A percentile compares a stretch with the other conserved stretches of the same genome.
Evolutionary conservation across 345 rosid species (phyloP).

Genomic region (Populus davidiana): DNA sequence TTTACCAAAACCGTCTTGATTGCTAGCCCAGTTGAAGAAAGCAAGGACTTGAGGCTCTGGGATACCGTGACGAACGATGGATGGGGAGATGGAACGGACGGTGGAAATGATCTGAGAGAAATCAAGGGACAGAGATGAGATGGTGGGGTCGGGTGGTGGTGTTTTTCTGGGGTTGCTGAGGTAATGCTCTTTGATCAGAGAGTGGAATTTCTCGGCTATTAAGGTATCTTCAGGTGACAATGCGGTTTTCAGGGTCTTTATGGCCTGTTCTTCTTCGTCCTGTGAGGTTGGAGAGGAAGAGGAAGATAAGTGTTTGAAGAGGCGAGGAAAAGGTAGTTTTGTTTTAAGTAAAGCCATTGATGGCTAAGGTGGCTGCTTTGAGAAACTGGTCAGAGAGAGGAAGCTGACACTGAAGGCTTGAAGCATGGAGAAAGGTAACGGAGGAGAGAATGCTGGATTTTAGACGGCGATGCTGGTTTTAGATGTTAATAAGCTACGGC

Average conservation of each 20-base stretch:
- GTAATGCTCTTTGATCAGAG: slow-evolving; percentile 72
- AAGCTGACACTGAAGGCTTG: background rate
- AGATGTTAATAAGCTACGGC: no score
- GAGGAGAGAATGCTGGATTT: no score
- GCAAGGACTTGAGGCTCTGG: slow-evolving; percentile 64
- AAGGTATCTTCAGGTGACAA: slow-evolving; percentile 49
- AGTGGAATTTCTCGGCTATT: slow-evolving; percentile 50
- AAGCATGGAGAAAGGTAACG: background rate
- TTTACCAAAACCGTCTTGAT: slow-evolving; percentile 33
- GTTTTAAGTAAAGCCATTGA: slow-evolving; percentile 39
- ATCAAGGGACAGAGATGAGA: slow-evolving; percentile 58
- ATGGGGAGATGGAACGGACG: slow-evolving; percentile 39
- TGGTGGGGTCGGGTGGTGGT: slow-evolving; percentile 43
- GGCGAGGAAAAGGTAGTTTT: slow-evolving; percentile 18
- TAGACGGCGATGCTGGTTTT: background rate
- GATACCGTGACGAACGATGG: slow-evolving; percentile 54
- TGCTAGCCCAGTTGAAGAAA: slow-evolving; percentile 82
- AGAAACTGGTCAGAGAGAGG: no score
- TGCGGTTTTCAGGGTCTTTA: slow-evolving; percentile 4
- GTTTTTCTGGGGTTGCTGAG: slow-evolving; percentile 57
- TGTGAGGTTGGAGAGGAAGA: slow-evolving; percentile 20
- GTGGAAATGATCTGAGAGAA: slow-evolving; percentile 46
- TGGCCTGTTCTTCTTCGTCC: slow-evolving; percentile 3
- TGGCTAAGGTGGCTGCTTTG: background rate
- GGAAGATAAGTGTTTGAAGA: slow-evolving; percentile 17